These are phyloP conservation scores for Neonectria faginata DNA, from an alignment of 2,329 filamentous ascomycete species.

Conservation along the genomic window DNA sequence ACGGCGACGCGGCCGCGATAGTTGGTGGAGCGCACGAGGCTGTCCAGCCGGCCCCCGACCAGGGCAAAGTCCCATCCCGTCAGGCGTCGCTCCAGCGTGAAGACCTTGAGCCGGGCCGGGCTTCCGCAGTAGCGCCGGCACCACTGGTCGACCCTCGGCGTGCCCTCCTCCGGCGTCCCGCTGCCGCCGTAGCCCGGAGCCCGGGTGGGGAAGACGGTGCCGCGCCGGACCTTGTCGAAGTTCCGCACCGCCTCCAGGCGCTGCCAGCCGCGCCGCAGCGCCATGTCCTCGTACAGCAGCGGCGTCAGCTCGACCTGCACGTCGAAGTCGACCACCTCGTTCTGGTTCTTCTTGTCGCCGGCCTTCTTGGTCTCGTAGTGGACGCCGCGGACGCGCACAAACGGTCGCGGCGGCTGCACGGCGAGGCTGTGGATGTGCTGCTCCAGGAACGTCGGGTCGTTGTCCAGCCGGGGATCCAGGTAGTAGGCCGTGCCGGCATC, in stretches of 20 bases:
- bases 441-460: constrained; percentile 57
- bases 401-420: constrained; percentile 63
- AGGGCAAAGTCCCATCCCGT: constrained; percentile 69
- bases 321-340: constrained; percentile 68
- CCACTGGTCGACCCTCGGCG: constrained; percentile 65
- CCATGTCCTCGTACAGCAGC: constrained; percentile 63
- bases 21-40: constrained; percentile 71
- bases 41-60: constrained; percentile 64
- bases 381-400: constrained; percentile 64
- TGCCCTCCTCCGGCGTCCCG: constrained; percentile 46
- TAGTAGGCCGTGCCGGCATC: constrained; percentile 55
- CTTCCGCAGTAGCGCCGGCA: constrained; percentile 75
- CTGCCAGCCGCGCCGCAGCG: constrained; percentile 55
- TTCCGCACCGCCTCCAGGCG: constrained; percentile 66
- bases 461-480: constrained; percentile 59
- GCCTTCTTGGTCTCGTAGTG: constrained; percentile 61
- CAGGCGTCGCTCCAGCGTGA: constrained; percentile 64
- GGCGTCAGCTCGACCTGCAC: constrained; percentile 69
- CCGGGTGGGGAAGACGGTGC: constrained; percentile 66
- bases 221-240: constrained; percentile 72
- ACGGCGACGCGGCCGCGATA: constrained; percentile 73
- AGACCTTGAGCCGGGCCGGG: constrained; percentile 67
- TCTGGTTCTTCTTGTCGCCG: constrained; percentile 57
- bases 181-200: constrained; percentile 58
- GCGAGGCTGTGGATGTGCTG: constrained; percentile 59